Evolutionary conservation across 2,329 filamentous ascomycete genomes (phyloP).

Genomic region (Diaporthe batatas): DNA sequence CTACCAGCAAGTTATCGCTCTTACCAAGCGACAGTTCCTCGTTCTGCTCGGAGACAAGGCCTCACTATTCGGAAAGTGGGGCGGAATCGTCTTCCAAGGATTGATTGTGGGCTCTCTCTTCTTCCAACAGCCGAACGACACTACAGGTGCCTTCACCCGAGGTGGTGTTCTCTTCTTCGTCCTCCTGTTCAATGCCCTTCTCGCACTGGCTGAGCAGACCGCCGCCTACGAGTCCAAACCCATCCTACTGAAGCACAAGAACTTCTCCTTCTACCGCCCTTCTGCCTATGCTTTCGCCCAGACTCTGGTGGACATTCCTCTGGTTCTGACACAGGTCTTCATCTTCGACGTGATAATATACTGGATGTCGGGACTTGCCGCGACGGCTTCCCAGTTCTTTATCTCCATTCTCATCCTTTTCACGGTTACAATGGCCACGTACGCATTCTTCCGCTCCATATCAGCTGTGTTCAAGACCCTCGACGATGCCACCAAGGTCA

Average conservation of each 20-base stretch:
- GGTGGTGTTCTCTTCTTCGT: conserved; percentile 75
- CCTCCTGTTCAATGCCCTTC: conserved; percentile 71
- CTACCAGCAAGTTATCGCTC: conserved; percentile 62
- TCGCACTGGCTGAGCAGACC: conserved; percentile 76
- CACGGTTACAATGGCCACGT: conserved; percentile 59
- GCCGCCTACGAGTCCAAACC: conserved; percentile 72
- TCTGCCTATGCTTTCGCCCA: conserved; percentile 71
- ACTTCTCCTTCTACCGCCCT: conserved; percentile 70
- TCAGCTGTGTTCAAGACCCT: conserved; percentile 69
- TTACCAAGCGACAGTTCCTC: conserved; percentile 55
- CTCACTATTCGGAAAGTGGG: conserved; percentile 53
- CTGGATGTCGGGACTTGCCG: conserved; percentile 72
- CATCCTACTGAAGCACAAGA: conserved; percentile 70
- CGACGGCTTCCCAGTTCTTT: conserved; percentile 63
- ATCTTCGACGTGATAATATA: conserved; percentile 71
- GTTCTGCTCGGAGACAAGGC: conserved; percentile 52
- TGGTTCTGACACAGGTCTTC: conserved; percentile 70
- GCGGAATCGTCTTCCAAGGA: conserved; percentile 66
- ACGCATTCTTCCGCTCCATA: conserved; percentile 61
- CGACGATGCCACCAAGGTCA: conserved; percentile 70
- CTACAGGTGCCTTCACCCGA: conserved; percentile 73
- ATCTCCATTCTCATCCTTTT: conserved; percentile 71
- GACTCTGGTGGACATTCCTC: conserved; percentile 66
- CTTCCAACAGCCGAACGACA: conserved; percentile 71
- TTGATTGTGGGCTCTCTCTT: conserved; percentile 76